A percentile compares a stretch with the other conserved stretches of the same genome.
phyloP scores from a whole-genome alignment of 1,139 yeast genomes.

The Meyerozyma carpophila region DNA sequence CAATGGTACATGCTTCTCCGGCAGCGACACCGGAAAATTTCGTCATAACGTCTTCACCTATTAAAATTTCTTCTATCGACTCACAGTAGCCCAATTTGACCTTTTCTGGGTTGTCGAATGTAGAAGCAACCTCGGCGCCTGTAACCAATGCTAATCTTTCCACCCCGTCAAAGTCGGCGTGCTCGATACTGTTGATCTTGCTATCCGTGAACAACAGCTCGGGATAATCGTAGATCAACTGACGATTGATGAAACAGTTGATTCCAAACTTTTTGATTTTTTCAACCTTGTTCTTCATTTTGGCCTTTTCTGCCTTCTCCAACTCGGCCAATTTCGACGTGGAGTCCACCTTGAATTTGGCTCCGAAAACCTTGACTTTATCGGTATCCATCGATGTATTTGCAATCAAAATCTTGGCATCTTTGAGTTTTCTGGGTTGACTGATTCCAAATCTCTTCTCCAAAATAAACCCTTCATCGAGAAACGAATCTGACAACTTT shows the following conservation, averaged over 20 bases:
- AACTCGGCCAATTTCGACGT: constrained; percentile 92
- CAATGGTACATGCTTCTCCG: constrained; percentile 95
- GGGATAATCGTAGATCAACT: constrained; percentile 95
- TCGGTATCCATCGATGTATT: constrained; percentile 97
- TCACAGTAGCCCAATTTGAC: constrained; percentile 89
- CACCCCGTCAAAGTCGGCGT: constrained; percentile 97
- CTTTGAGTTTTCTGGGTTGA: constrained; percentile 80
- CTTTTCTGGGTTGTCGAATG: constrained; percentile 86
- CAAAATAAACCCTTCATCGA: constrained; percentile 92
- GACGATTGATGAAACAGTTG: constrained; percentile 91
- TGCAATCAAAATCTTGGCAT: constrained; percentile 86
- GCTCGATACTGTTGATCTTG: constrained; percentile 88
- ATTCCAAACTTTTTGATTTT: constrained; percentile 80
- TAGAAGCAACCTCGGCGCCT: constrained; percentile 97
- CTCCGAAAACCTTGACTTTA: constrained; percentile 95
- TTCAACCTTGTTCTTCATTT: constrained; percentile 87
- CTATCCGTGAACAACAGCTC: constrained; percentile 90
- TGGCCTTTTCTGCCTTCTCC: constrained; percentile 91
- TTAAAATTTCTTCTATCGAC: constrained; percentile 79
- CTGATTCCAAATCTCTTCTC: constrained; percentile 90
- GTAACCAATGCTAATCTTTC: constrained; percentile 95
- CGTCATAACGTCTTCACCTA: constrained; percentile 84
- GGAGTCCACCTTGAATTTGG: constrained; percentile 94
- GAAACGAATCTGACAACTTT: constrained; percentile 80
- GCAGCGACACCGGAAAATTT: constrained; percentile 93